Conservation (phyloP, 2,329 filamentous ascomycete genomes). For the Colletotrichum sp. region DNA sequence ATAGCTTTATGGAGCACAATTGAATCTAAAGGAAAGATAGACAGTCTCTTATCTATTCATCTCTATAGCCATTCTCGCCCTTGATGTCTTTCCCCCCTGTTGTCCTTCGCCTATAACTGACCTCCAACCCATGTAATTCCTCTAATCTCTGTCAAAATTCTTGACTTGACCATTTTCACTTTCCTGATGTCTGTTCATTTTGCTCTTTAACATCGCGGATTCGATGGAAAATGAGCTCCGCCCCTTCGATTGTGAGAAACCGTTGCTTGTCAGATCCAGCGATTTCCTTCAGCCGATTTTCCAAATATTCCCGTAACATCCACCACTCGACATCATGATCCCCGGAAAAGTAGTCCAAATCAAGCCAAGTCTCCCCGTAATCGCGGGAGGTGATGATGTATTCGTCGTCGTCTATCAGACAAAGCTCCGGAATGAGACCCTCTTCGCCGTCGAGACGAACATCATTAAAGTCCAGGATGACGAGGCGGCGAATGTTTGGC, state of each 20-base stretch:
- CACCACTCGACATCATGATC: not conserved
- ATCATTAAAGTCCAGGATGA: not conserved
- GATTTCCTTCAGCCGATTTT: not conserved
- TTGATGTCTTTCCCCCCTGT: not conserved
- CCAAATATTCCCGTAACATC: not conserved
- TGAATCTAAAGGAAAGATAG: not conserved
- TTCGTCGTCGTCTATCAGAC: not conserved
- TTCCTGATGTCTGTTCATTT: fast-evolving
- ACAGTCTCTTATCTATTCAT: not conserved
- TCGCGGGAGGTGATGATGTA: not conserved
- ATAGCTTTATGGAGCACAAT: not conserved
- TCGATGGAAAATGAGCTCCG: not conserved
- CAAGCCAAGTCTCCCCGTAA: not conserved
- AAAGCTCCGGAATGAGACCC: not conserved
- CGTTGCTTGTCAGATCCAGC: not conserved
- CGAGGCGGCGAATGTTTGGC: not conserved
- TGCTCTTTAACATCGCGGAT: not conserved
- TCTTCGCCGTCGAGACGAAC: not conserved
- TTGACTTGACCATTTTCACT: not conserved
- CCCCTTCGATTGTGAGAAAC: not conserved
- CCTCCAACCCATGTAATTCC: not conserved
- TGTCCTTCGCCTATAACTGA: not conserved
- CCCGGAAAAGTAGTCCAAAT: not conserved
- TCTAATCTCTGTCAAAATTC: not conserved
- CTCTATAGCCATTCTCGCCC: not conserved